Conservation (phyloP, 2,329 filamentous ascomycete species). For the Sordariomycetes sp. region DNA sequence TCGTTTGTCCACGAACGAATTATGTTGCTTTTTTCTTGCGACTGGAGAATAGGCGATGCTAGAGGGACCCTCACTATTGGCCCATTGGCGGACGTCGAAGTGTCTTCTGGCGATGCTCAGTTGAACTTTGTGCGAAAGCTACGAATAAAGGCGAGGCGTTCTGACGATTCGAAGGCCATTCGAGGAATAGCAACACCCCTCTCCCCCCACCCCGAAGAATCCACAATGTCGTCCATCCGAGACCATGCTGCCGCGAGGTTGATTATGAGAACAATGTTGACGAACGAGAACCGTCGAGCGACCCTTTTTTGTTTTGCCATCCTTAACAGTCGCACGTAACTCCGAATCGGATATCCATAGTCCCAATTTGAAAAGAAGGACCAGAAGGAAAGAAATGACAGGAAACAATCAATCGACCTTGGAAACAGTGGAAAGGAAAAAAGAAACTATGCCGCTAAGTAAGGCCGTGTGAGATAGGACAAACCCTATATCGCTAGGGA, state of each 20-base stretch:
- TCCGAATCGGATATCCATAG: slow-evolving; percentile 6
- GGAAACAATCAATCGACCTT: not conserved
- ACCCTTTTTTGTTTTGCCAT: slow-evolving; percentile 3
- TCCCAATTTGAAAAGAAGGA: slow-evolving; percentile 2
- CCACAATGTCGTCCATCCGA: slow-evolving; percentile 5
- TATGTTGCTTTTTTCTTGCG: slow-evolving; percentile 1
- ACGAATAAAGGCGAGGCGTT: slow-evolving; percentile 4
- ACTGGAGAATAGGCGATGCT: slow-evolving; percentile 1
- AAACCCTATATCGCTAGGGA: not conserved
- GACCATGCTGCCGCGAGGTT: slow-evolving; percentile 3
- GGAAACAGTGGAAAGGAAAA: not conserved
- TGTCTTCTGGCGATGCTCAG: not conserved
- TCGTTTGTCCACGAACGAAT: not conserved
- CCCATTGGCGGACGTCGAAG: not conserved
- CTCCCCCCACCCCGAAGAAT: not conserved
- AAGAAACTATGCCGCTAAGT: not conserved
- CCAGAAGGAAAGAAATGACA: slow-evolving; percentile 1
- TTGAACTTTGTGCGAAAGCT: slow-evolving; percentile 5
- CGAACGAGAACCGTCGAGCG: not conserved
- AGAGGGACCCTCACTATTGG: not conserved
- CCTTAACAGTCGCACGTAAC: slow-evolving; percentile 4
- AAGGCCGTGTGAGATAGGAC: not conserved
- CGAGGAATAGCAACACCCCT: not conserved
- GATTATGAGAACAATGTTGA: not conserved
- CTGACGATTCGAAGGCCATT: not conserved